These are phyloP conservation scores for Magnaporthiopsis incrustans DNA, from an alignment of 2,329 filamentous ascomycete genomes.

Conservation along the genomic window DNA sequence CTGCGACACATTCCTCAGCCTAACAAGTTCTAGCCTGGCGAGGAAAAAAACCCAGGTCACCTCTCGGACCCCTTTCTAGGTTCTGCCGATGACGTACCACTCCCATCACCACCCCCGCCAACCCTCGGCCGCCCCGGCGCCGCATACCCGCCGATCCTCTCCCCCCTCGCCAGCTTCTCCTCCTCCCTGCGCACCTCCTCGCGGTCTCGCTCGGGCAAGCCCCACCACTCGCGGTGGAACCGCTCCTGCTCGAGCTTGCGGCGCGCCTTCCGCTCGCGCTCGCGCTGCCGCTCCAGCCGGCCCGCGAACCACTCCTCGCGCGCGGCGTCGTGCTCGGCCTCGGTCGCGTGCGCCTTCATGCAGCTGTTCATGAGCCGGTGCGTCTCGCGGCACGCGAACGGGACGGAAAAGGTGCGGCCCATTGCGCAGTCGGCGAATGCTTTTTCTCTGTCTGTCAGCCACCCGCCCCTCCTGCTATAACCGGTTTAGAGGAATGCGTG, in stretches of 20 bases:
- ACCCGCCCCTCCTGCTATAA: too few species aligned
- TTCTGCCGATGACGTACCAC: background rate
- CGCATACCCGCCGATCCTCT: conserved; percentile 47
- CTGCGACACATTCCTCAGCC: too few species aligned
- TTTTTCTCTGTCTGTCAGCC: conserved; percentile 26
- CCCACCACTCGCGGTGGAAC: conserved; percentile 62
- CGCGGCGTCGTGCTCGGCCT: conserved; percentile 76
- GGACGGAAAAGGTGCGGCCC: conserved; percentile 77
- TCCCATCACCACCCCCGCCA: conserved; percentile 2
- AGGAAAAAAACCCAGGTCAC: background rate
- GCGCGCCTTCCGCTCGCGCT: conserved; percentile 55
- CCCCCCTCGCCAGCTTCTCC: conserved; percentile 39
- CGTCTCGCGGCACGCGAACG: conserved; percentile 74
- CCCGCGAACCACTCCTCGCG: conserved; percentile 88
- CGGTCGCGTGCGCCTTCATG: conserved; percentile 82
- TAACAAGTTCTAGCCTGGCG: too few species aligned
- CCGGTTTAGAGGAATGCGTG: too few species aligned
- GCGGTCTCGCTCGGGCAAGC: conserved; percentile 48
- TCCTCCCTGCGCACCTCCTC: conserved; percentile 41
- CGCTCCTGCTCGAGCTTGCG: conserved; percentile 55
- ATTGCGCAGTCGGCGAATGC: conserved; percentile 88
- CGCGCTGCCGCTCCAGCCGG: conserved; percentile 60
- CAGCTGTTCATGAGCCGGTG: conserved; percentile 87
- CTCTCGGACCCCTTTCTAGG: conserved; percentile 2
- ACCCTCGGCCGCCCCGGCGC: conserved; percentile 27